These are phyloP conservation scores for Clavispora asparagi DNA, from an alignment of 805 yeast genomes.

Conservation along the genomic window DNA sequence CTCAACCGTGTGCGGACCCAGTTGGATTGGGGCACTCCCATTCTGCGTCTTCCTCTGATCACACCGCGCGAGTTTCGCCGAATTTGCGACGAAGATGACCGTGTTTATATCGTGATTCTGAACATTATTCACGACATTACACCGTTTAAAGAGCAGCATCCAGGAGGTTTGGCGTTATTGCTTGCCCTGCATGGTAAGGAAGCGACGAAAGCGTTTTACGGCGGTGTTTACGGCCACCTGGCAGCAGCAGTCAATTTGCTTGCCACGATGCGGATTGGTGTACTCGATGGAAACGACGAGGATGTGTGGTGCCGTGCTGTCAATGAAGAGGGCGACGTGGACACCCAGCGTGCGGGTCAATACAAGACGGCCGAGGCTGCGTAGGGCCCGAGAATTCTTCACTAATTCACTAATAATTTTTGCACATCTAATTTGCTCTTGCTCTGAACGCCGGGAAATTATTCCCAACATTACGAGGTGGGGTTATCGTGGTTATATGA, in stretches of 20 bases:
- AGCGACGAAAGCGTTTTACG: slow-evolving; percentile 90
- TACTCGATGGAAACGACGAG: slow-evolving; percentile 72
- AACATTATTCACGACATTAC: slow-evolving; percentile 93
- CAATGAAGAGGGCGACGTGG: slow-evolving; percentile 52
- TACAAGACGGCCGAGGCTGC: slow-evolving; percentile 5
- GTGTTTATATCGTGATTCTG: slow-evolving; percentile 72
- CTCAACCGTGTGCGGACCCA: slow-evolving; percentile 72
- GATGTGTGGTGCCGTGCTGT: slow-evolving; percentile 77
- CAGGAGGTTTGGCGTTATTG: slow-evolving; percentile 83
- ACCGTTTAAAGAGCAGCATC: slow-evolving; percentile 87
- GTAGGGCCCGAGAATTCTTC: neutral
- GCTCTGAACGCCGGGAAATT: no score
- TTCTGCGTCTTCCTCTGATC: slow-evolving; percentile 74
- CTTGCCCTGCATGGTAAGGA: slow-evolving; percentile 84
- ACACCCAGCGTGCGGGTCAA: neutral
- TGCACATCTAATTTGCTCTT: no score
- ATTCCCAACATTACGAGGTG: no score
- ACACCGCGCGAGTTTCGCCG: slow-evolving; percentile 42
- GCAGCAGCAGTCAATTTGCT: slow-evolving; percentile 88
- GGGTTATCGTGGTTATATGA: no score
- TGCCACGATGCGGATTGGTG: slow-evolving; percentile 93
- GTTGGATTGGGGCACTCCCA: slow-evolving; percentile 92
- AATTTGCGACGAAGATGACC: slow-evolving; percentile 39
- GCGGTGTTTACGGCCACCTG: slow-evolving; percentile 90
- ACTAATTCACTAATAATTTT: neutral